Conservation (phyloP, 306 rosid genomes). For the Oemleria cerasiformis region DNA sequence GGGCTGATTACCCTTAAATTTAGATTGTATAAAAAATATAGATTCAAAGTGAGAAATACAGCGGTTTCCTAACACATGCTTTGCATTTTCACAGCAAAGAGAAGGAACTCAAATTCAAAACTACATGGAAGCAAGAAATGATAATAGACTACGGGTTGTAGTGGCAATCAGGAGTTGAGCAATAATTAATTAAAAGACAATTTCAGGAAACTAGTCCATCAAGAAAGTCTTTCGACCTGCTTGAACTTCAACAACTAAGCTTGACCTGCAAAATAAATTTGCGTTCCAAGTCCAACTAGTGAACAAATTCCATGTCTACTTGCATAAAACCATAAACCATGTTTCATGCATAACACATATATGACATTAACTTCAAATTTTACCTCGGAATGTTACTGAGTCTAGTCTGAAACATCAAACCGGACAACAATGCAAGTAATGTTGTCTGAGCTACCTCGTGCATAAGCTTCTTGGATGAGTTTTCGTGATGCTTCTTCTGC, state of each 20-base stretch:
- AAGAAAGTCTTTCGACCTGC: conserved; percentile 12
- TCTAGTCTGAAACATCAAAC: conserved; percentile 50
- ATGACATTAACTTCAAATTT: not conserved
- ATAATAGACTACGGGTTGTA: not conserved
- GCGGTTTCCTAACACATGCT: not conserved
- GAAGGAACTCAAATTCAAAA: not conserved
- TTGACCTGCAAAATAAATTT: conserved; percentile 30
- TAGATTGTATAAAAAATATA: too few species aligned
- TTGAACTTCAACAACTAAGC: conserved; percentile 17
- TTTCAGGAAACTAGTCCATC: conserved; percentile 20
- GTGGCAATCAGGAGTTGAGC: conserved; percentile 12
- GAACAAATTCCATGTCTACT: not conserved
- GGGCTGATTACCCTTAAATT: too few species aligned
- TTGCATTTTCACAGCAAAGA: not conserved
- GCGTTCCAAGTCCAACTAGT: not conserved
- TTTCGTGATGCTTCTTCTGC: conserved; percentile 76
- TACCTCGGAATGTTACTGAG: conserved; percentile 2
- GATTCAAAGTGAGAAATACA: too few species aligned
- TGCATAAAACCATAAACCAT: too few species aligned
- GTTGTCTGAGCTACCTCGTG: conserved; percentile 82
- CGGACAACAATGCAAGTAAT: conserved; percentile 86
- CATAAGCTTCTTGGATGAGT: conserved; percentile 70
- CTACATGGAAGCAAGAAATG: conserved; percentile 12
- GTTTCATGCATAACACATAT: too few species aligned
- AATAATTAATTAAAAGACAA: conserved; percentile 10